phyloP scores from a whole-genome alignment of 495 filamentous ascomycete genomes.

The Durotheca rogersii region DNA sequence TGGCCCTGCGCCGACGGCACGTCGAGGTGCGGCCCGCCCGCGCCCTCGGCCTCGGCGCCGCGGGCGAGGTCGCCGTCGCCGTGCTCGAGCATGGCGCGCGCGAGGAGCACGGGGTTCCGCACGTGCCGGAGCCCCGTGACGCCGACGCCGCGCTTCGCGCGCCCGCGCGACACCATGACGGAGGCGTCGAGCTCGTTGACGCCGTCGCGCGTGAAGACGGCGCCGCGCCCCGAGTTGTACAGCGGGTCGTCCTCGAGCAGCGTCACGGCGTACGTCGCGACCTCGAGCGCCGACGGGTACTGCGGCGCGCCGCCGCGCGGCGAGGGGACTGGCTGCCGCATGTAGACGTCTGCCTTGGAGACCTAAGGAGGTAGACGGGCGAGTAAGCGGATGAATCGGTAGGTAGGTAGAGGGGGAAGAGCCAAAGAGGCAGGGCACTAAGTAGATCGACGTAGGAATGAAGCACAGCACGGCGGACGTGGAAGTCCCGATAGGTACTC shows the following conservation, averaged over 20 bases:
- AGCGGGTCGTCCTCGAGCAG: slow-evolving; percentile 78
- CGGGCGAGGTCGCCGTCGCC: slow-evolving; percentile 52
- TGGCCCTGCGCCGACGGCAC: slow-evolving; percentile 60
- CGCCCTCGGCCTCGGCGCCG: too few species aligned
- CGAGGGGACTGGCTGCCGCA: slow-evolving; percentile 30
- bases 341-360: slow-evolving; percentile 39
- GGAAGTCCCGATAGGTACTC: too few species aligned
- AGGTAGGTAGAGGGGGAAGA: too few species aligned
- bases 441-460: too few species aligned
- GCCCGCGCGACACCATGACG: slow-evolving; percentile 80
- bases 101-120: slow-evolving; percentile 77
- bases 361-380: too few species aligned
- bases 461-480: too few species aligned
- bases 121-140: slow-evolving; percentile 70
- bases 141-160: slow-evolving; percentile 73
- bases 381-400: too few species aligned
- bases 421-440: too few species aligned
- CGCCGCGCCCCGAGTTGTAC: slow-evolving; percentile 84
- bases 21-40: slow-evolving; percentile 35
- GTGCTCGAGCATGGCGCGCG: slow-evolving; percentile 66
- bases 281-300: slow-evolving; percentile 61
- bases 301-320: neutral
- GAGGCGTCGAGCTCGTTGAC: slow-evolving; percentile 85
- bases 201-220: slow-evolving; percentile 81
- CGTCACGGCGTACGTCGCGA: slow-evolving; percentile 72